Base-by-base conservation (phyloP, 2,329 filamentous ascomycete species). In the Thelonectria olida region DNA sequence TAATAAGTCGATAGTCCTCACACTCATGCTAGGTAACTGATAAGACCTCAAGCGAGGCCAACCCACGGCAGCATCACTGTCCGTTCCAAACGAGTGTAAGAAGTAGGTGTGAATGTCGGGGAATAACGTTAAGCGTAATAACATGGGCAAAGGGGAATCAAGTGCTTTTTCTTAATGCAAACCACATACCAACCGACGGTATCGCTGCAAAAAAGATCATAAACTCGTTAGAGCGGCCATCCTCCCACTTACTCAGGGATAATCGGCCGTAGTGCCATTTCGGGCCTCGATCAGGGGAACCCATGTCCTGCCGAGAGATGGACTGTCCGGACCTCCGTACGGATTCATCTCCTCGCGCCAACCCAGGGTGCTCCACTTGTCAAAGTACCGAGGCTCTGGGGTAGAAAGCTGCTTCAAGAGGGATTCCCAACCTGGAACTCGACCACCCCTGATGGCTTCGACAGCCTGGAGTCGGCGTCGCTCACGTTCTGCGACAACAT, bases 401-500 rank as follows among this genome's bases (percentile, higher is more conserved):
- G 68, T 79, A 54, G 70, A 76, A 13, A 78, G 79, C 58, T 68
- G 78, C 55, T 63, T 75, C 55, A 63, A 73, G 28, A 83, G 77
- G 7, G 71, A 63, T 12, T 73, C 73, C 27, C 75, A 73, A 4
- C 76, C 74, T 3, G 77, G 67, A 4, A 82, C 72, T 27, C 65
- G 66, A 4, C 77, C 79, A 3, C 67, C 65, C 41, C 74, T 69
- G n/a, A 83, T 73, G 2, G 79, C 79, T 4, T 82, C 79, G 5
- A 86, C 64, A 1, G 77, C 78, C 9, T 77, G 78, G n/a, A 76
- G 69, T 12, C 88, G 85, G 52, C 85, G 81, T 10, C 76, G 77
- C 75, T 90, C 88, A 17, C 88, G 84, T 72, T 88, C 87, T 3
- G 78, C 74, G 1, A 90, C 79, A 2, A 86, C 81, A 9, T 78